Conservation (phyloP, 768 basidiomycete genomes). For the Hemileccinum rubropunctum region DNA sequence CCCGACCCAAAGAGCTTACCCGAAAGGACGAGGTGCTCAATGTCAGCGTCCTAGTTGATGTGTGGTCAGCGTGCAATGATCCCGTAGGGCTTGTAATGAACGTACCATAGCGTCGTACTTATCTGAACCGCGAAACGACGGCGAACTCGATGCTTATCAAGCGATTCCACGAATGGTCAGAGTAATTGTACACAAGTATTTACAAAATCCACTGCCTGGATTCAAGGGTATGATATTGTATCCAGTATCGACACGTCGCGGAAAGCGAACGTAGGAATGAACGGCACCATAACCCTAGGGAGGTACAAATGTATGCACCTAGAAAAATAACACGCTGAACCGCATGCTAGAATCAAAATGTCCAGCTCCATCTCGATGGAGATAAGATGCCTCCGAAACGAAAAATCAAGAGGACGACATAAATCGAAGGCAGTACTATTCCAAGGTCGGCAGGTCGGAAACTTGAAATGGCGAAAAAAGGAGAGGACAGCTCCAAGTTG, state of each 20-base stretch:
- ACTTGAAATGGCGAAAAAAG: slow-evolving; percentile 4
- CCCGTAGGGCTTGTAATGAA: background rate
- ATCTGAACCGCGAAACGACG: background rate
- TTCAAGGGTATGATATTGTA: no score
- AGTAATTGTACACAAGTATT: background rate
- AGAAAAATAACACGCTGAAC: slow-evolving; percentile 3
- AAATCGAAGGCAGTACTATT: slow-evolving; percentile 6
- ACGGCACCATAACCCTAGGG: no score
- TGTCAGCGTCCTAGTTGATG: slow-evolving; percentile 38
- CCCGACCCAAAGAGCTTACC: slow-evolving; percentile 66
- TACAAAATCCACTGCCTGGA: no score
- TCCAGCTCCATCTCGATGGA: slow-evolving; percentile 22
- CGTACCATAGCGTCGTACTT: slow-evolving; percentile 20
- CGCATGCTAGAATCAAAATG: slow-evolving; percentile 7
- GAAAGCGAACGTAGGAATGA: no score
- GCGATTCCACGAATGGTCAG: background rate
- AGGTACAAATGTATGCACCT: slow-evolving; percentile 1
- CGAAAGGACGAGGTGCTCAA: slow-evolving; percentile 74
- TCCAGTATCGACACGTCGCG: no score
- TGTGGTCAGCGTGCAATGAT: background rate
- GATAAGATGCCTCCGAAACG: slow-evolving; percentile 8
- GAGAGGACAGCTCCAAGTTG: slow-evolving; percentile 16
- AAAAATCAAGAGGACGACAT: slow-evolving; percentile 4
- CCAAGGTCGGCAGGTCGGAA: background rate
- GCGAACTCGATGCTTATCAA: slow-evolving; percentile 14